These are phyloP conservation scores for Cornus controversa DNA, from an alignment of 148 eudicot species.

Conservation along the genomic window DNA sequence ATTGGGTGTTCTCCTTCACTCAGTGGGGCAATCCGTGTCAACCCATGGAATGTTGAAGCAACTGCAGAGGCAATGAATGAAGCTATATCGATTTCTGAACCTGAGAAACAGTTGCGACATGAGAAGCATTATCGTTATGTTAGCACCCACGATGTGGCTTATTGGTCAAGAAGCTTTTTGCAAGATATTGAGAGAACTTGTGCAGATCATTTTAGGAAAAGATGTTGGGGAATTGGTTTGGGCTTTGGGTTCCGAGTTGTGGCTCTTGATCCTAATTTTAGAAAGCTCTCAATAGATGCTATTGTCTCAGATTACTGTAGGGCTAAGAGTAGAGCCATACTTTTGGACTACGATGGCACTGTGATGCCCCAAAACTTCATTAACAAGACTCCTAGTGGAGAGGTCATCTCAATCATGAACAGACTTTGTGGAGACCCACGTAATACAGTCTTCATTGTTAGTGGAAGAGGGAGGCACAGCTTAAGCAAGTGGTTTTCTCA, in stretches of 20 bases:
- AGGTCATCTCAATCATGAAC: constrained; percentile 36
- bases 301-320: constrained; percentile 37
- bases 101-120: constrained; percentile 39
- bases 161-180: constrained; percentile 43
- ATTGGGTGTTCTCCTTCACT: constrained; percentile 48
- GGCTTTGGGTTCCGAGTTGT: constrained; percentile 50
- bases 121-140: constrained; percentile 47
- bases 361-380: constrained; percentile 43
- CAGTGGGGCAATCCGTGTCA: constrained; percentile 47
- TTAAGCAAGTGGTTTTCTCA: constrained; percentile 37
- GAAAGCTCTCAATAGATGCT: constrained; percentile 39
- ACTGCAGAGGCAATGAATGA: constrained; percentile 50
- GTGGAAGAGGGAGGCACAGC: constrained; percentile 46
- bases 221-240: constrained; percentile 43
- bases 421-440: constrained; percentile 32
- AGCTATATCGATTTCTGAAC: constrained; percentile 34
- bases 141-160: constrained; percentile 39
- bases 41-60: constrained; percentile 50
- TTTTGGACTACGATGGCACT: constrained; percentile 48
- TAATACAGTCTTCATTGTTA: constrained; percentile 41
- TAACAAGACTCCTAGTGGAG: constrained; percentile 36
- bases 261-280: constrained; percentile 42
- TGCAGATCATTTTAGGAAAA: constrained; percentile 43
- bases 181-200: constrained; percentile 50
- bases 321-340: constrained; percentile 41